Percentiles rank a stretch among this genome's conserved stretches.
These are phyloP conservation scores for Marasmius fiardii DNA, from an alignment of 1,284 basidiomycete genomes.

Conservation along the genomic window DNA sequence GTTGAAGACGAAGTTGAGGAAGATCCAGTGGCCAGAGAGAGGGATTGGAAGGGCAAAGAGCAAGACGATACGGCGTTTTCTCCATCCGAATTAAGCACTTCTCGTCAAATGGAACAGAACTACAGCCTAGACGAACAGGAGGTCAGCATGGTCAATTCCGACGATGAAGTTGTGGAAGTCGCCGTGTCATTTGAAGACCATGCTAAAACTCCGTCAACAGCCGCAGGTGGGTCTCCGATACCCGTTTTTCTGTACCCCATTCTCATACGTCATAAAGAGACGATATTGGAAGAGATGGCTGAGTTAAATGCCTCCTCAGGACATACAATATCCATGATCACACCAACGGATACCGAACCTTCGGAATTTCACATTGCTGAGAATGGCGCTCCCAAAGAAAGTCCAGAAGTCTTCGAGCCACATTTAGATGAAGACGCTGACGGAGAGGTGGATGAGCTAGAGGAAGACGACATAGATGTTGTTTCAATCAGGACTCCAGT, in stretches of 20 bases:
- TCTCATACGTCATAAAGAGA: background rate
- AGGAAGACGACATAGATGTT: background rate
- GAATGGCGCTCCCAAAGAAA: background rate
- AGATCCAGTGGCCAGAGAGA: background rate
- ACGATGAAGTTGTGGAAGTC: too few relatives aligned
- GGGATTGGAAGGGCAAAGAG: background rate
- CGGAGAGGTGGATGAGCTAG: slow-evolving; percentile 1
- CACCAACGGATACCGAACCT: background rate
- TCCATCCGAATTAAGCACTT: background rate
- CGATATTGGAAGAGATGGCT: background rate
- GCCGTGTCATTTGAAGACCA: too few relatives aligned
- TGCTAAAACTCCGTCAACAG: too few relatives aligned
- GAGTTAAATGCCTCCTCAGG: background rate
- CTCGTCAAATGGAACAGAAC: too few relatives aligned
- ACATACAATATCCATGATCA: background rate
- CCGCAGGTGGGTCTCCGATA: too few relatives aligned
- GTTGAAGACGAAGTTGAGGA: background rate
- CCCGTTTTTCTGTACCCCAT: too few relatives aligned
- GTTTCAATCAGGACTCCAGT: background rate
- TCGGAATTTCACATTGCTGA: too few relatives aligned
- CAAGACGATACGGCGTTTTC: background rate
- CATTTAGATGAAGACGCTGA: background rate
- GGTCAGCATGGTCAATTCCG: too few relatives aligned
- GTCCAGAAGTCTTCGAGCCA: slow-evolving; percentile 8
- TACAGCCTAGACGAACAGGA: too few relatives aligned